These are phyloP conservation scores for Paraconiothyrium sp. DNA, from an alignment of 2,329 filamentous ascomycete genomes.

Conservation along the genomic window DNA sequence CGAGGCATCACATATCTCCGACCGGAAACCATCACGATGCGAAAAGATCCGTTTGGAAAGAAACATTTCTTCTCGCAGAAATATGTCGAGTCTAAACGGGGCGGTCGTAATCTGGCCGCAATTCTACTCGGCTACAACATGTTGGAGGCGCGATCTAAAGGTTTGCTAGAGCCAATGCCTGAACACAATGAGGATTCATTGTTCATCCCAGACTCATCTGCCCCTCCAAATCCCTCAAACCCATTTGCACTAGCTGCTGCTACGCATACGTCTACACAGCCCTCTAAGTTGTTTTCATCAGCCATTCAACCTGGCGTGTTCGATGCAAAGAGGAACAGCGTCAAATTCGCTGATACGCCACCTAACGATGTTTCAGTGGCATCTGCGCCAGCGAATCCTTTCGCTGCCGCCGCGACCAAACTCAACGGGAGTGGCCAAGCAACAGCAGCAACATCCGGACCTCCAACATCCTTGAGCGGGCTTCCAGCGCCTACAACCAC, in stretches of 20 bases:
- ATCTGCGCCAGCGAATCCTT: conserved; percentile 21
- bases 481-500: not conserved
- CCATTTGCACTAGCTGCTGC: conserved; percentile 5
- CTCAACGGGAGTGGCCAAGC: not conserved
- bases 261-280: not conserved
- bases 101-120: conserved; percentile 63
- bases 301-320: conserved; percentile 38
- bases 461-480: not conserved
- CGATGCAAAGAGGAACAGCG: conserved; percentile 36
- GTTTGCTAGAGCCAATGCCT: conserved; percentile 55
- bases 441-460: not conserved
- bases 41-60: conserved; percentile 34
- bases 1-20: conserved; percentile 62
- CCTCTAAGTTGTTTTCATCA: conserved; percentile 1
- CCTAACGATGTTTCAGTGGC: conserved; percentile 5
- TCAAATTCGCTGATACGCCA: conserved; percentile 36
- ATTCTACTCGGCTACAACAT: conserved; percentile 64
- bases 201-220: conserved; percentile 50
- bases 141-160: conserved; percentile 58
- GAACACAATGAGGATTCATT: conserved; percentile 44
- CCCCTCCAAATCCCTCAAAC: conserved; percentile 10
- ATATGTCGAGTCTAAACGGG: conserved; percentile 68
- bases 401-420: conserved; percentile 15
- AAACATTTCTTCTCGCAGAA: conserved; percentile 63
- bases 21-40: conserved; percentile 57